Percentiles rank a stretch among this genome's conserved stretches.
These are phyloP conservation scores for Tolypocladium endophyticum DNA, from an alignment of 2,329 filamentous ascomycete genomes.

Conservation along the genomic window DNA sequence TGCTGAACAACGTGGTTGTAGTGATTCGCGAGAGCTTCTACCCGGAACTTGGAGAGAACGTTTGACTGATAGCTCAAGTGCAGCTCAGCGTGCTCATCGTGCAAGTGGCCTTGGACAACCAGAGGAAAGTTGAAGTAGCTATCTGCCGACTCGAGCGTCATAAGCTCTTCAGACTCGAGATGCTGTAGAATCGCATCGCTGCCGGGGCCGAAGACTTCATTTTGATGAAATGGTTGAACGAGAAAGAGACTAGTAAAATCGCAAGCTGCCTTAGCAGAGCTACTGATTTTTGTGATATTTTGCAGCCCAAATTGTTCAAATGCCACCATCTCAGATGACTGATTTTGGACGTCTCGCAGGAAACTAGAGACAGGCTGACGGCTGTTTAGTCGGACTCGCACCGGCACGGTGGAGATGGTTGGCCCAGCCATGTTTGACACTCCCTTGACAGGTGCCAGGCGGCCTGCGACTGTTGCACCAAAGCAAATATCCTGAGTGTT, in stretches of 20 bases:
- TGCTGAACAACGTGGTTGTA: neutral
- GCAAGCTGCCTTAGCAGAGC: neutral
- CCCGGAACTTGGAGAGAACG: neutral
- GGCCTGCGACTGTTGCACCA: neutral
- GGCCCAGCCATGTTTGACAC: neutral
- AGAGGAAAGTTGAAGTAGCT: neutral
- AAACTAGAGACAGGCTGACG: neutral
- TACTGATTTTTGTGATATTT: neutral
- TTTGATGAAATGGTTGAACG: neutral
- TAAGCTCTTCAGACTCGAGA: neutral
- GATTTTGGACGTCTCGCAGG: neutral
- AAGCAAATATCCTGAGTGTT: neutral
- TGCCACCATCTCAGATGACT: neutral
- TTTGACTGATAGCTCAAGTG: neutral
- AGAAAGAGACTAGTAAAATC: neutral
- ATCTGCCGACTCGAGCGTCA: neutral
- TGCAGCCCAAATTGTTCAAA: neutral
- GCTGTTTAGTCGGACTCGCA: neutral
- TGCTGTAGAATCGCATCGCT: neutral
- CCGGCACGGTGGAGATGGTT: neutral
- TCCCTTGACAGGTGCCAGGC: neutral
- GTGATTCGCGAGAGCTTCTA: neutral
- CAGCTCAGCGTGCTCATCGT: neutral
- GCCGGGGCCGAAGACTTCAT: neutral
- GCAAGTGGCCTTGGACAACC: neutral